Evolutionary conservation across 2,329 filamentous ascomycete genomes (phyloP).

Genomic region (Paecilomyces fulvus): DNA sequence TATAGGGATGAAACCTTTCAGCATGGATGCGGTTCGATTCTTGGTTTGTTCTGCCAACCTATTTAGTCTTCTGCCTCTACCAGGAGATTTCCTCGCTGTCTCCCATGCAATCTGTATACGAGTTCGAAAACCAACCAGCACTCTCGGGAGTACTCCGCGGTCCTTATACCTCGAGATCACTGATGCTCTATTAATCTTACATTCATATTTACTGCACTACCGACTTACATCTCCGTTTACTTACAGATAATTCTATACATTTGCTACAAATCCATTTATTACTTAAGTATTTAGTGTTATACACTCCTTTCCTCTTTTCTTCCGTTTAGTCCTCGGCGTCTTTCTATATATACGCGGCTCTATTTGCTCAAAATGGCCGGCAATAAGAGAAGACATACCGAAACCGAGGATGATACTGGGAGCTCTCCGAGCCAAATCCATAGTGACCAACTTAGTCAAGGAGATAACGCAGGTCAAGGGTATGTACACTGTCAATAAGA

Average conservation of each 20-base stretch:
- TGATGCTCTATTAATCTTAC: neutral
- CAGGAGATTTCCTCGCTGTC: slow-evolving; percentile 6
- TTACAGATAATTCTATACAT: too few species aligned
- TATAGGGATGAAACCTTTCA: neutral
- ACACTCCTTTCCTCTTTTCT: neutral
- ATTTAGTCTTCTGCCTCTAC: slow-evolving; percentile 2
- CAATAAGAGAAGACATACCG: neutral
- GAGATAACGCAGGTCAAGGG: neutral
- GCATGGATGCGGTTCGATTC: neutral
- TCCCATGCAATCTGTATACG: neutral
- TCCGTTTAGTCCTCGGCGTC: neutral
- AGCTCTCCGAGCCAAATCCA: neutral
- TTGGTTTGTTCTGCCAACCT: neutral
- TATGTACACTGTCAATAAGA: neutral
- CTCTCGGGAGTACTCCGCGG: slow-evolving; percentile 56
- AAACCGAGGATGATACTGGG: neutral
- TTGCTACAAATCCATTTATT: too few species aligned
- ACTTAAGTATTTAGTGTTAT: too few species aligned
- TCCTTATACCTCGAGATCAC: neutral
- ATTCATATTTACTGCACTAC: neutral
- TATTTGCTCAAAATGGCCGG: neutral
- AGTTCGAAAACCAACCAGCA: slow-evolving; percentile 17
- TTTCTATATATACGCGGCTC: neutral
- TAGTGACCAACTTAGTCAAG: neutral
- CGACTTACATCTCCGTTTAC: neutral